These are phyloP conservation scores for Chondrostereum purpureum DNA, from an alignment of 1,284 basidiomycete species.

Conservation along the genomic window DNA sequence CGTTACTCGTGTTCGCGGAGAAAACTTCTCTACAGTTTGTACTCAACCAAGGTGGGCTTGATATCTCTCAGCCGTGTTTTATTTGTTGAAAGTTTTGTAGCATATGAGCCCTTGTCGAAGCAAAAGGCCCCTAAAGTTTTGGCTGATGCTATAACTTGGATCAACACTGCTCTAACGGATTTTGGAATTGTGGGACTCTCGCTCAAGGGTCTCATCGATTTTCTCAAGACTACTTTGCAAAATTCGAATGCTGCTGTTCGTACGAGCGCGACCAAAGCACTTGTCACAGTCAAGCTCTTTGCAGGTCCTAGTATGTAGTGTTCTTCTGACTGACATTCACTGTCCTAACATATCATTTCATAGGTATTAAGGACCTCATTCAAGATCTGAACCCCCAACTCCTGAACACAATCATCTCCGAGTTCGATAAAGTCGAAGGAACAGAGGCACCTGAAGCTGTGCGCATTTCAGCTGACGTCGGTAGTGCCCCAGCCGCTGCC, in stretches of 20 bases:
- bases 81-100: constrained; percentile 32
- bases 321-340: too few species aligned
- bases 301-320: constrained; percentile 81
- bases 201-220: constrained; percentile 83
- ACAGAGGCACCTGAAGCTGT: constrained; percentile 76
- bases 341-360: too few species aligned
- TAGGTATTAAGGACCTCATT: constrained; percentile 87
- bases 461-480: constrained; percentile 70
- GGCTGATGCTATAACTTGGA: constrained; percentile 88
- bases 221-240: constrained; percentile 81
- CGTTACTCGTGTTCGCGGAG: constrained; percentile 79
- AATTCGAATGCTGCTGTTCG: constrained; percentile 95
- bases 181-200: constrained; percentile 90
- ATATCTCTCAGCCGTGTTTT: background rate
- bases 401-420: constrained; percentile 82
- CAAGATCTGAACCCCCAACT: constrained; percentile 95
- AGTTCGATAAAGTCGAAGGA: constrained; percentile 93
- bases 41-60: constrained; percentile 73
- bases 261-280: constrained; percentile 89
- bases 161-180: constrained; percentile 83
- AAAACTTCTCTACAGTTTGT: constrained; percentile 94
- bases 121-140: constrained; percentile 97
- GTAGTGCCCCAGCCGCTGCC: constrained; percentile 37
- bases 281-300: constrained; percentile 90
- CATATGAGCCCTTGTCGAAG: constrained; percentile 86